Conservation (phyloP, 495 filamentous ascomycete genomes). For the Aspergillus homomorphus region DNA sequence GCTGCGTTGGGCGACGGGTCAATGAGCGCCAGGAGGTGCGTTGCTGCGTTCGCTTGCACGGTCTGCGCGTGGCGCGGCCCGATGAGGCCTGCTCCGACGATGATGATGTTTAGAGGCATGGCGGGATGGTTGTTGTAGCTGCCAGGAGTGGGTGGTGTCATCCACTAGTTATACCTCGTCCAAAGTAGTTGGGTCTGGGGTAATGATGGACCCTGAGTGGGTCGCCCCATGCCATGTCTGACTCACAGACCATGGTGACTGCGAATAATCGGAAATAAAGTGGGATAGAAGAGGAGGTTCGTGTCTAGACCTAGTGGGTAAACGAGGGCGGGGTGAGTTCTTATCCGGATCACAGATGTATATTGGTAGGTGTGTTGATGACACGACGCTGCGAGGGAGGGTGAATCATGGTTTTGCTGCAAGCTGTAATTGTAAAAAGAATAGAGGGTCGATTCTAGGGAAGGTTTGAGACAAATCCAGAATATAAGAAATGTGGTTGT, state of each 20-base stretch:
- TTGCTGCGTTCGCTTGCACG: constrained; percentile 42
- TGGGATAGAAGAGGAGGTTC: not conserved
- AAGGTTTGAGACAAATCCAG: too few species aligned
- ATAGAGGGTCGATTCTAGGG: too few species aligned
- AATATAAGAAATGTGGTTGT: too few species aligned
- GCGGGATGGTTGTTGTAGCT: not conserved
- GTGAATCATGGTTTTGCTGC: too few species aligned
- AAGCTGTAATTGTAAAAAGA: too few species aligned
- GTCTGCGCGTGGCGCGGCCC: constrained; percentile 55
- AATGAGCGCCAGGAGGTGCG: constrained; percentile 49
- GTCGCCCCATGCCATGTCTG: not conserved
- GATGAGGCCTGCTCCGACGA: constrained; percentile 57
- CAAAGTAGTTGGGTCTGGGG: not conserved
- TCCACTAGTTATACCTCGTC: not conserved
- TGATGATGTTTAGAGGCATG: constrained; percentile 30
- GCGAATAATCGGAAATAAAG: not conserved
- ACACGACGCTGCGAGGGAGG: too few species aligned
- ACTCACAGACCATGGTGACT: not conserved
- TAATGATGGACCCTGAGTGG: not conserved
- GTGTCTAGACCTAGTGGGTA: not conserved
- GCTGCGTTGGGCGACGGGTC: constrained; percentile 42
- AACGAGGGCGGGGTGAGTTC: not conserved
- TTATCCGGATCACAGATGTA: not conserved
- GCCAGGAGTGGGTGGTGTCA: not conserved
- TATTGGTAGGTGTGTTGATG: too few species aligned